Evolutionary conservation across 768 basidiomycete species (phyloP), one percentile per base, ranked within the genome.

Genomic region (Boletus rubroflammeus): DNA sequence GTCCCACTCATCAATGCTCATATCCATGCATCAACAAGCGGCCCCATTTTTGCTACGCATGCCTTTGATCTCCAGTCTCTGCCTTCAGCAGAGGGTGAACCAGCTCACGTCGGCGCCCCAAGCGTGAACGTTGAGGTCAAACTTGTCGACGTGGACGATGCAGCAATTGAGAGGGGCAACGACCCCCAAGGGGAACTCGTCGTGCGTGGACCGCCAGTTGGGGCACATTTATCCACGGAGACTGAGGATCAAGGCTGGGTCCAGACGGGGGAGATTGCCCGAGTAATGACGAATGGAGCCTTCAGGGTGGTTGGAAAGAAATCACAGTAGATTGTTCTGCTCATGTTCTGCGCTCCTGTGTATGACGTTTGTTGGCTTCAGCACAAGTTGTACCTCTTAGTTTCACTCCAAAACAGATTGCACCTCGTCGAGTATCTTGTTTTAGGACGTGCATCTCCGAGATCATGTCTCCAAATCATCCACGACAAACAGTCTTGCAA

Each of bases 61-160:
- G 84, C 89, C 8, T 81, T 91, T 50, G 94, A 98, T 67, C 69
- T 97, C 25, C 94, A 97, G 70, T 78, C 84, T 11, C 82, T 92
- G 67, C 76, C 80, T 3, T 61, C 68, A 5, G 67, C 69, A 19
- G 60, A 69, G 5, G 54, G 60, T 6, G 69, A 73, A 35, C 54
- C 67, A 9, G 74, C 78, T 14, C 80, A 82, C 54, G 80, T 82
- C 13, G 94, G 93, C 5, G 85, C 93, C 3, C 94, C 95, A 3
- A 81, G 84, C n/a, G 77, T 85, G 50, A 95, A 95, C 62, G 75
- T 93, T 0, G 95, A 97, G 69, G 84, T 81, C 6, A 88, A 93
- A 66, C 76, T 98, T n/a, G 65, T 78, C 0, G 84, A 78, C 0
- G 80, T 90, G 10, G 75, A 85, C 40, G 90, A 95, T 50, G 76